These are phyloP conservation scores for Babesia gibsoni DNA, from an alignment of 169 alveolate genomes.

Conservation along the genomic window DNA sequence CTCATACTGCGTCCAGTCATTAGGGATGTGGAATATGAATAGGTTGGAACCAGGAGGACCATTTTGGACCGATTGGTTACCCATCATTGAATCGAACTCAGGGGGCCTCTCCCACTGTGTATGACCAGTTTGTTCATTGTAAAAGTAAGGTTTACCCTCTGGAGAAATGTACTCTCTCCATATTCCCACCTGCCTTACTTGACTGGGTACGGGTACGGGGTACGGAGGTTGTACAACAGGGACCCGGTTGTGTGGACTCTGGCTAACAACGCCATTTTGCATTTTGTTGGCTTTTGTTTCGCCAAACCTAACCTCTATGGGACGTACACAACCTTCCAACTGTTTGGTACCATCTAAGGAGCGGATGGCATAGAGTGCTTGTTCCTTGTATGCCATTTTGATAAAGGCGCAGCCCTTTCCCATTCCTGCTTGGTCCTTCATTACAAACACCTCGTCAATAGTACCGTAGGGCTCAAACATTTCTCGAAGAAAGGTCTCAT, in stretches of 20 bases:
- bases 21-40: slow-evolving; percentile 90
- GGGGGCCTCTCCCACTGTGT: slow-evolving; percentile 90
- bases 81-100: slow-evolving; percentile 71
- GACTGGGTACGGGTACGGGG: slow-evolving; percentile 62
- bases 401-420: slow-evolving; percentile 89
- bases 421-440: slow-evolving; percentile 82
- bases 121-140: slow-evolving; percentile 79
- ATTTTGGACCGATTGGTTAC: slow-evolving; percentile 20
- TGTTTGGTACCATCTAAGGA: slow-evolving; percentile 76
- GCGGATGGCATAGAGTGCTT: slow-evolving; percentile 84
- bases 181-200: slow-evolving; percentile 80
- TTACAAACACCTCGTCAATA: slow-evolving; percentile 81
- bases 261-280: slow-evolving; percentile 42
- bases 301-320: slow-evolving; percentile 88
- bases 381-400: slow-evolving; percentile 83
- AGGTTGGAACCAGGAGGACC: slow-evolving; percentile 93
- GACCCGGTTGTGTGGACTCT: background rate
- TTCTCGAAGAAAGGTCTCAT: slow-evolving; percentile 80
- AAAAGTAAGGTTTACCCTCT: slow-evolving; percentile 83
- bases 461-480: slow-evolving; percentile 81
- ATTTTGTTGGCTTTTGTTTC: slow-evolving; percentile 68
- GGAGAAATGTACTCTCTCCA: slow-evolving; percentile 85
- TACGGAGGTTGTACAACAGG: slow-evolving; percentile 23
- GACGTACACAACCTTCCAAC: slow-evolving; percentile 80
- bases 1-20: slow-evolving; percentile 88